A percentile compares a stretch with the other conserved stretches of the same genome.
Evolutionary conservation across 768 basidiomycete genomes (phyloP).

Genomic region (Suillus sp.): DNA sequence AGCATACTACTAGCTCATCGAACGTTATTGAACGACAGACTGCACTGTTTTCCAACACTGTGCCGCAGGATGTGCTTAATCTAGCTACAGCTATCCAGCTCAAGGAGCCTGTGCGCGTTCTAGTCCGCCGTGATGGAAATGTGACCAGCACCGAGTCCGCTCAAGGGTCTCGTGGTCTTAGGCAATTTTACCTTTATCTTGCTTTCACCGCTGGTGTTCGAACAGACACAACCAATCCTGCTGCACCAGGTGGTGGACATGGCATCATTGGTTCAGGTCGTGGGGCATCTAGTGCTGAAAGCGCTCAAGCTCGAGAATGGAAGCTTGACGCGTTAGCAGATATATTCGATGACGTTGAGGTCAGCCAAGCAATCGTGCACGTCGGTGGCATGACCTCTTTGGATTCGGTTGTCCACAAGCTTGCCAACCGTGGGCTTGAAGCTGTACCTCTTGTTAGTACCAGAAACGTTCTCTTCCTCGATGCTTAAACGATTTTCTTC

Average conservation of each 20-base stretch:
- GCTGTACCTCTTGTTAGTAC: slow-evolving; percentile 80
- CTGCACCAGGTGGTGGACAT: slow-evolving; percentile 57
- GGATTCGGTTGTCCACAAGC: slow-evolving; percentile 88
- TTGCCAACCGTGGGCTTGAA: slow-evolving; percentile 83
- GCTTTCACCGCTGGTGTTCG: slow-evolving; percentile 90
- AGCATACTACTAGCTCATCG: slow-evolving; percentile 34
- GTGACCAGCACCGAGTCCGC: slow-evolving; percentile 68
- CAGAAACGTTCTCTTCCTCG: slow-evolving; percentile 9
- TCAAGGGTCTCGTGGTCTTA: slow-evolving; percentile 79
- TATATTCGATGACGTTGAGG: slow-evolving; percentile 85
- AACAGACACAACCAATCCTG: slow-evolving; percentile 48
- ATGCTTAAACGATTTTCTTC: slow-evolving; percentile 19
- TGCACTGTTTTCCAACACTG: slow-evolving; percentile 96
- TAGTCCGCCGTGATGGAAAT: slow-evolving; percentile 90
- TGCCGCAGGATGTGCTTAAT: slow-evolving; percentile 96
- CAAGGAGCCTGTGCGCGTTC: slow-evolving; percentile 95
- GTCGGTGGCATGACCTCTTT: slow-evolving; percentile 87
- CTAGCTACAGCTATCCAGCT: slow-evolving; percentile 92
- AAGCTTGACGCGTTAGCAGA: slow-evolving; percentile 92
- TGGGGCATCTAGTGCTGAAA: slow-evolving; percentile 78
- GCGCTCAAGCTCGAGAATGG: slow-evolving; percentile 88
- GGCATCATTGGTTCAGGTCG: slow-evolving; percentile 96
- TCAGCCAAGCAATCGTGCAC: slow-evolving; percentile 80
- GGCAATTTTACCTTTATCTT: slow-evolving; percentile 95
- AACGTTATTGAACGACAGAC: slow-evolving; percentile 77